These are phyloP conservation scores for Grigorovia humatica DNA, from an alignment of 805 yeast genomes.

Conservation along the genomic window DNA sequence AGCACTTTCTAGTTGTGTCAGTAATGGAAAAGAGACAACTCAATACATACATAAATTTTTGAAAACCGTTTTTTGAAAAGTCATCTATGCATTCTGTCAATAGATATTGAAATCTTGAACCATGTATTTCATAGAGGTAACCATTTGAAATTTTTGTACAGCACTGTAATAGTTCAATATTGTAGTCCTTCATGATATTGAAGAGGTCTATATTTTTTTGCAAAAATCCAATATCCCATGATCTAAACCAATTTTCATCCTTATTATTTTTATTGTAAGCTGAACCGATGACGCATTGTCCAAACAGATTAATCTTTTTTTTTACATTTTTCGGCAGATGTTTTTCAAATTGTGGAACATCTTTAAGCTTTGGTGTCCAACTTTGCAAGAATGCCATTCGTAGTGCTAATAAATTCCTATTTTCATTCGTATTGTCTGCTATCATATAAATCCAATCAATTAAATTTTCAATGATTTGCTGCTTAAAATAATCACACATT, in stretches of 20 bases:
- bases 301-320: slow-evolving; percentile 19
- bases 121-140: slow-evolving; percentile 25
- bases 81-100: slow-evolving; percentile 17
- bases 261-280: slow-evolving; percentile 6
- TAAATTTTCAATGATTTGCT: slow-evolving; percentile 16
- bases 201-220: slow-evolving; percentile 7
- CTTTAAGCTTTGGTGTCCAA: slow-evolving; percentile 13
- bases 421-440: slow-evolving; percentile 5
- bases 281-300: slow-evolving; percentile 21
- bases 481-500: slow-evolving; percentile 18
- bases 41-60: slow-evolving; percentile 15
- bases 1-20: slow-evolving; percentile 45
- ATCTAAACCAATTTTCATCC: slow-evolving; percentile 14
- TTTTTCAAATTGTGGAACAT: background rate
- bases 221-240: slow-evolving; percentile 18
- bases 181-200: slow-evolving; percentile 15
- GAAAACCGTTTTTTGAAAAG: slow-evolving; percentile 13
- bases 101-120: slow-evolving; percentile 34
- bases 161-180: slow-evolving; percentile 14
- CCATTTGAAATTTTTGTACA: slow-evolving; percentile 7
- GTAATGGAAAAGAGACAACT: slow-evolving; percentile 17
- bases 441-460: slow-evolving; percentile 16
- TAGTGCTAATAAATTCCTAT: slow-evolving; percentile 9
- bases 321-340: background rate
- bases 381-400: slow-evolving; percentile 17